Evolutionary conservation across 805 yeast genomes (phyloP), one percentile per base, ranked within the genome.

Genomic region (Myxozyma kluyveri): DNA sequence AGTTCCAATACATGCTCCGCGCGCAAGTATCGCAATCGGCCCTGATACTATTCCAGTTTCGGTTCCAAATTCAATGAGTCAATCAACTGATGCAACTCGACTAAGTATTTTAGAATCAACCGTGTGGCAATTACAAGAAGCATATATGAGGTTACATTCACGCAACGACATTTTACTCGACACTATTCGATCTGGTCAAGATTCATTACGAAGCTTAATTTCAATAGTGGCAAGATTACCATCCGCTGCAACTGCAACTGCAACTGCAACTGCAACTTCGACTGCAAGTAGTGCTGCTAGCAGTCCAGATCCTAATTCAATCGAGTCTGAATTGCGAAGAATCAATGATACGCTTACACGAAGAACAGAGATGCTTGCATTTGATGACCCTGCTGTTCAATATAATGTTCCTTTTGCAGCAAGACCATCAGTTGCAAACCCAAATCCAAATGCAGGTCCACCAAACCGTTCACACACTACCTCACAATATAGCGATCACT

Each of bases 91-190:
- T 2, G 21, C 49, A 7, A 21, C 39, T 23, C 52, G 58, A 14
- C 29, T 54, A 4, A 35, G 49, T 1, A 29, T 38, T 18, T 26
- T 55, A 17, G 59, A 55, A 37, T 32, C 42, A 21, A 39, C 49
- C 10, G 44, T 55, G 48, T 55, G 59, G 59, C 59, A 55, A 19
- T 31, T 55, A n/a, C 59, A 55, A 29, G 59, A 53, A 23, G 43
- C 59, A 17, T 42, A 53, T 35, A 17, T 46, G 17, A 36, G 59
- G 14, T 19, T 53, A 19, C 49, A 54, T 36, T 50, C 54, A 10
- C 45, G 43, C 23, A 23, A 48, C 14, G 57, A 55, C n/a, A 40
- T 52, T 48, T 41, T 54, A 10, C 41, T 52, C 26, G 59, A 53
- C 29, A 45, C 59, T 12, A 41, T 47, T 6, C 40, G 52, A 35